A percentile compares a stretch with the other conserved stretches of the same genome.
Conservation (phyloP, 768 basidiomycete species). For the Psilocybe tampanensis region DNA sequence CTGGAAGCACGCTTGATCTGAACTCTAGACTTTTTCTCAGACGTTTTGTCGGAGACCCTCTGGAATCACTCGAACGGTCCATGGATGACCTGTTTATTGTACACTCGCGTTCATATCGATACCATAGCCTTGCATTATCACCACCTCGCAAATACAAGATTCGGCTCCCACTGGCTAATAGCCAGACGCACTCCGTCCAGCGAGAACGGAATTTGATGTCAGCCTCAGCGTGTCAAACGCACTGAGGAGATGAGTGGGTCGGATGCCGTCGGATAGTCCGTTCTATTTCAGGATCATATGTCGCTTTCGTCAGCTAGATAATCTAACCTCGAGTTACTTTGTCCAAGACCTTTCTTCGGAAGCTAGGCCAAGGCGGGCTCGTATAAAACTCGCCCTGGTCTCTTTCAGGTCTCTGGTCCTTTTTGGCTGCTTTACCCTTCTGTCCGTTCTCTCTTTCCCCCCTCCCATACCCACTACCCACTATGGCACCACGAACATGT, state of each 20-base stretch:
- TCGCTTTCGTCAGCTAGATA: conserved; percentile 12
- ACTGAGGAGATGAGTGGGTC: background rate
- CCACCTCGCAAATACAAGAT: too few species aligned
- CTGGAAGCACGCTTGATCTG: too few species aligned
- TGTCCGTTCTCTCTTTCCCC: background rate
- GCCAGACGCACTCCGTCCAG: background rate
- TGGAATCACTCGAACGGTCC: too few species aligned
- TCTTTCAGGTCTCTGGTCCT: background rate
- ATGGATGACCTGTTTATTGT: too few species aligned
- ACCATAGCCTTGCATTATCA: too few species aligned
- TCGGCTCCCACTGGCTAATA: too few species aligned
- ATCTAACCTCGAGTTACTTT: background rate
- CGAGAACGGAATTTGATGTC: conserved; percentile 1
- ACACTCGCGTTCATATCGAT: too few species aligned
- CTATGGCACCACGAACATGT: conserved; percentile 3
- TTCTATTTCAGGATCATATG: conserved; percentile 9
- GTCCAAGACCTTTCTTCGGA: background rate
- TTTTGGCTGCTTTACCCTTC: background rate
- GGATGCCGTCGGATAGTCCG: conserved; percentile 14
- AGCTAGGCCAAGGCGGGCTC: too few species aligned
- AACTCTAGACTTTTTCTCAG: too few species aligned
- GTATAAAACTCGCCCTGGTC: too few species aligned
- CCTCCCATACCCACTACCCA: background rate
- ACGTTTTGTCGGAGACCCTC: too few species aligned
- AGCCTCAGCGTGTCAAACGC: background rate